Conservation (phyloP, 2,329 filamentous ascomycete species). For the Neurospora crassa region DNA sequence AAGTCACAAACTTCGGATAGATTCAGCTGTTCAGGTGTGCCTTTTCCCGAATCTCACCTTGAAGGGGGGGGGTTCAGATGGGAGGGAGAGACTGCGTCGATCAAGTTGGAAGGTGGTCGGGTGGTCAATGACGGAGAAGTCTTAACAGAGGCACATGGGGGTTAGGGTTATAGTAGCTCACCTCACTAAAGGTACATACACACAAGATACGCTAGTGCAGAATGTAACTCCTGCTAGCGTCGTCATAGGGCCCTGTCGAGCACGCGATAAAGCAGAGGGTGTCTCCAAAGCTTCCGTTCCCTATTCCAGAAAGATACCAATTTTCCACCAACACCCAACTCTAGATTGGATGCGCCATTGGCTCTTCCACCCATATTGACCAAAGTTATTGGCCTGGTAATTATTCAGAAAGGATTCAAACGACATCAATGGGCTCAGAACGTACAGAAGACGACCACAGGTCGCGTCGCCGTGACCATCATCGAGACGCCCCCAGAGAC, state of each 20-base stretch:
- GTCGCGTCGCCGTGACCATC: conserved; percentile 11
- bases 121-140: too few species aligned
- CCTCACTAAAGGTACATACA: too few species aligned
- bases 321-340: not conserved
- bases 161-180: not conserved
- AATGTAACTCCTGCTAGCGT: not conserved
- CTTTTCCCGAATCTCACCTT: not conserved
- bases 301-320: not conserved
- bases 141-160: not conserved
- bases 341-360: not conserved
- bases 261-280: too few species aligned
- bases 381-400: not conserved
- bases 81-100: not conserved
- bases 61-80: not conserved
- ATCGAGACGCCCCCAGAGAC: conserved; percentile 2
- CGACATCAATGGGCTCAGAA: conserved; percentile 13
- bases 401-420: not conserved
- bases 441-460: conserved; percentile 5
- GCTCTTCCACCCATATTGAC: not conserved
- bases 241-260: not conserved
- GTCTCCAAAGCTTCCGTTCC: not conserved
- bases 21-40: not conserved
- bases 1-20: not conserved
- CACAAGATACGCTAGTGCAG: too few species aligned
- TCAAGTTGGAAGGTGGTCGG: not conserved